These are phyloP conservation scores for Darksidea phi DNA, from an alignment of 495 filamentous ascomycete species.

Conservation along the genomic window DNA sequence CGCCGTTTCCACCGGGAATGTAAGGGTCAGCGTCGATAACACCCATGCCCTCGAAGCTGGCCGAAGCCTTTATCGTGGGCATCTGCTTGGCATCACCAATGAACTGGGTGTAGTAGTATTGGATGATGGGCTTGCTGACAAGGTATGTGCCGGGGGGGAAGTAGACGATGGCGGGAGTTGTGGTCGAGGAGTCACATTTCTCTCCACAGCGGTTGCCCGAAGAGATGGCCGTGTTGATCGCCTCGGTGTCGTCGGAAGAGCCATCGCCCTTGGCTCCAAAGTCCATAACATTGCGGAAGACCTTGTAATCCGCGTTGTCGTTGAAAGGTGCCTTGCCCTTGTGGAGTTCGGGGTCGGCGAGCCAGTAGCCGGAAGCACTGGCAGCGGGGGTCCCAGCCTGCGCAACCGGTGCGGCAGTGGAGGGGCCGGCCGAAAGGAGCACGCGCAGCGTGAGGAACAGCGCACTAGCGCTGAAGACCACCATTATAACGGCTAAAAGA, in stretches of 20 bases:
- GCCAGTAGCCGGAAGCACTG: conserved; percentile 62
- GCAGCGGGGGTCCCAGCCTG: conserved; percentile 24
- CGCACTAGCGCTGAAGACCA: conserved; percentile 30
- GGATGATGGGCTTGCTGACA: conserved; percentile 57
- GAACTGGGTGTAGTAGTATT: conserved; percentile 66
- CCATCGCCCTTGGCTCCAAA: conserved; percentile 51
- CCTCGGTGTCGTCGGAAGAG: conserved; percentile 53
- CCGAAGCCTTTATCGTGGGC: conserved; percentile 74
- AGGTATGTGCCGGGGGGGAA: conserved; percentile 63
- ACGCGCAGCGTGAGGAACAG: conserved; percentile 30
- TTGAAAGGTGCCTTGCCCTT: conserved; percentile 52
- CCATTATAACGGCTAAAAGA: conserved; percentile 27
- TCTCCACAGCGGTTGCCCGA: conserved; percentile 53
- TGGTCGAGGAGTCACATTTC: conserved; percentile 52
- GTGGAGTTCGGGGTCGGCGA: conserved; percentile 67
- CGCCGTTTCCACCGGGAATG: conserved; percentile 49
- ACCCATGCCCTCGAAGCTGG: conserved; percentile 76
- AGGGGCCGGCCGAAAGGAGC: conserved; percentile 18
- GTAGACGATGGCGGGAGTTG: conserved; percentile 52
- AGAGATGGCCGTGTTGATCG: conserved; percentile 53
- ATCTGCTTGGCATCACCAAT: conserved; percentile 64
- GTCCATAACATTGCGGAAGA: conserved; percentile 52
- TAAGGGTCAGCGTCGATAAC: conserved; percentile 92
- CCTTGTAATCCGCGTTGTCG: conserved; percentile 35
- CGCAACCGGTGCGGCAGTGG: conserved; percentile 32